A percentile compares a stretch with the other conserved stretches of the same genome.
Conservation (phyloP, 2,329 filamentous ascomycete species). For the Didymella glomerata region DNA sequence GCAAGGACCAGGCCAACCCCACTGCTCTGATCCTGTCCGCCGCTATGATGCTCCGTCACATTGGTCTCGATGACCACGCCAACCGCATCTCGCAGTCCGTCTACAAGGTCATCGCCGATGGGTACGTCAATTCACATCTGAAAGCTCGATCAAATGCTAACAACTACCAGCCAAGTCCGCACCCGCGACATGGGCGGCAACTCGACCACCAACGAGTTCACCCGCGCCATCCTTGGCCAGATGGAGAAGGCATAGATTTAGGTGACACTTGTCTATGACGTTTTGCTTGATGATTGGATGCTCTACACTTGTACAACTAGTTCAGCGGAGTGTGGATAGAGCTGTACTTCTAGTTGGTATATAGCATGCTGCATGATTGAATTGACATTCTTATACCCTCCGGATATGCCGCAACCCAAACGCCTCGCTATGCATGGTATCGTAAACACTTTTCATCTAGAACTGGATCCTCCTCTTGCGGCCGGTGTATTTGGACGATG, state of each 20-base stretch:
- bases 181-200: constrained; percentile 96
- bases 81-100: constrained; percentile 95
- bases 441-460: constrained; percentile 54
- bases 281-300: constrained; percentile 37
- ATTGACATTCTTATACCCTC: constrained; percentile 44
- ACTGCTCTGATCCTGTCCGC: constrained; percentile 94
- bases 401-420: constrained; percentile 35
- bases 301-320: constrained; percentile 45
- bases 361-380: constrained; percentile 51
- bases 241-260: constrained; percentile 71
- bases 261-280: constrained; percentile 29
- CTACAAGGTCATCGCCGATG: constrained; percentile 84
- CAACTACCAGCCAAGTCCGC: constrained; percentile 73
- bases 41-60: constrained; percentile 95
- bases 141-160: constrained; percentile 37
- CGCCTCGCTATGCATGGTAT: constrained; percentile 49
- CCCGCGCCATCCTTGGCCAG: constrained; percentile 89
- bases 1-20: constrained; percentile 99
- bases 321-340: constrained; percentile 47
- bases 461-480: constrained; percentile 83
- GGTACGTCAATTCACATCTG: constrained; percentile 63
- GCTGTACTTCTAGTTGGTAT: constrained; percentile 54
- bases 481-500: constrained; percentile 91
- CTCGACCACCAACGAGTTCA: constrained; percentile 92
- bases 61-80: constrained; percentile 96